Conservation (phyloP, 805 yeast genomes). For the Yarrowia keelungensis region DNA sequence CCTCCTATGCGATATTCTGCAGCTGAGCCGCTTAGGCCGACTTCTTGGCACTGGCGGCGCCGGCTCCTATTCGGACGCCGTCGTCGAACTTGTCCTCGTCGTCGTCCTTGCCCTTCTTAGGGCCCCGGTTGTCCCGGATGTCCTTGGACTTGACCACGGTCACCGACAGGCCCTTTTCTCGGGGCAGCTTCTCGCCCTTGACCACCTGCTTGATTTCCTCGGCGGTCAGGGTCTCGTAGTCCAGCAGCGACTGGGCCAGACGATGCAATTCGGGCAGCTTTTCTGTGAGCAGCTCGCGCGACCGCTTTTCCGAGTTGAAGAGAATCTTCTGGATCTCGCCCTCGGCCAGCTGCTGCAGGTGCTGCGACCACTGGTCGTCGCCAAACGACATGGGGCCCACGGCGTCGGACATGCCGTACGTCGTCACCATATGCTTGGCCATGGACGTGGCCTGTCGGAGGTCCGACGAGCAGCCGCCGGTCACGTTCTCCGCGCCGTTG, state of each 20-base stretch:
- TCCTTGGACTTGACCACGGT: constrained; percentile 66
- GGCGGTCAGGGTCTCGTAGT: constrained; percentile 91
- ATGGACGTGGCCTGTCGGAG: constrained; percentile 86
- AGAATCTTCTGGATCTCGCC: constrained; percentile 83
- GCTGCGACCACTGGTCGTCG: constrained; percentile 91
- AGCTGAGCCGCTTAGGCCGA: too few relatives aligned
- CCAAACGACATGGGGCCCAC: constrained; percentile 92
- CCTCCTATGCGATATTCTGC: not conserved
- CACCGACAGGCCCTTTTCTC: constrained; percentile 73
- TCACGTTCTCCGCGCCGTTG: constrained; percentile 89
- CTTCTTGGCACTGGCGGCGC: constrained; percentile 24
- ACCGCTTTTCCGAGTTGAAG: constrained; percentile 77
- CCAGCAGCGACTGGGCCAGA: constrained; percentile 90
- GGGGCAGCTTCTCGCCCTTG: constrained; percentile 75
- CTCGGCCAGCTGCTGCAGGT: constrained; percentile 88
- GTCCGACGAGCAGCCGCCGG: constrained; percentile 95
- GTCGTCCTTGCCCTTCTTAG: constrained; percentile 21
- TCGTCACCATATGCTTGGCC: constrained; percentile 96
- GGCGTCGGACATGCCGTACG: constrained; percentile 93
- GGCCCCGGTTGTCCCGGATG: constrained; percentile 46
- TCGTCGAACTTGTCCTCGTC: constrained; percentile 36
- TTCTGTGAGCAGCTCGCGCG: constrained; percentile 68
- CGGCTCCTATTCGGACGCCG: constrained; percentile 32
- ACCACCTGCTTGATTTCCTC: constrained; percentile 90
- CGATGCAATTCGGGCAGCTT: constrained; percentile 76